Conservation (phyloP, 2,329 filamentous ascomycete species). For the Helotiales sp. region DNA sequence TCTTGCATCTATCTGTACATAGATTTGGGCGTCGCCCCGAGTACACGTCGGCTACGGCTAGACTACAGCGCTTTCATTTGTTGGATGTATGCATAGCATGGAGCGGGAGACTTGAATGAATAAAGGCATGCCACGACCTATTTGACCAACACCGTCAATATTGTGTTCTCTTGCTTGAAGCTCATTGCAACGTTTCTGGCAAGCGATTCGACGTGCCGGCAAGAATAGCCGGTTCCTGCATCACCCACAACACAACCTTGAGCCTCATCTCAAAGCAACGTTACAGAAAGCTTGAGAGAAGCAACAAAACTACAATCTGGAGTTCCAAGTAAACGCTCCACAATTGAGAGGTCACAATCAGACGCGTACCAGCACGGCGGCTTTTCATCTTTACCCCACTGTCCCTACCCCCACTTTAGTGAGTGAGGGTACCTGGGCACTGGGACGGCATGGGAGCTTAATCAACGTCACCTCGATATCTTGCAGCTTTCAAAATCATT, state of each 20-base stretch:
- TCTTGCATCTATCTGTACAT: slow-evolving; percentile 14
- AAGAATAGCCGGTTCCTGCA: background rate
- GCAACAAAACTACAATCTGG: background rate
- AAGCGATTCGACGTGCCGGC: background rate
- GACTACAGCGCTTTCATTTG: slow-evolving; percentile 15
- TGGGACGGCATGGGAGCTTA: background rate
- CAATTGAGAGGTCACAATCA: background rate
- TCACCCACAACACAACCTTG: background rate
- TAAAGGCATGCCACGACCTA: background rate
- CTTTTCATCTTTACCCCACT: background rate
- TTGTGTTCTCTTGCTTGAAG: background rate
- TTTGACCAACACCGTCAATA: too few species aligned
- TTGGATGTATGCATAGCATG: slow-evolving; percentile 7
- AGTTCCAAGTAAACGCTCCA: background rate
- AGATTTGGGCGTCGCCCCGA: slow-evolving; percentile 3
- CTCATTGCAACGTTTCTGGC: background rate
- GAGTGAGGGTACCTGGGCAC: background rate
- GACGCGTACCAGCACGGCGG: background rate
- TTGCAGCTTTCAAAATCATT: background rate
- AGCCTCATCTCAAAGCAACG: background rate
- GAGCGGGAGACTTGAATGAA: background rate
- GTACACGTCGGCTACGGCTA: slow-evolving; percentile 6
- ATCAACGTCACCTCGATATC: background rate
- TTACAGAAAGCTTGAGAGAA: background rate
- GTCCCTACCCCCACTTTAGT: background rate